Evolutionary conservation across 2,329 filamentous ascomycete genomes (phyloP), one percentile per base, ranked within the genome.

Genomic region (Pseudogymnoascus sp.): DNA sequence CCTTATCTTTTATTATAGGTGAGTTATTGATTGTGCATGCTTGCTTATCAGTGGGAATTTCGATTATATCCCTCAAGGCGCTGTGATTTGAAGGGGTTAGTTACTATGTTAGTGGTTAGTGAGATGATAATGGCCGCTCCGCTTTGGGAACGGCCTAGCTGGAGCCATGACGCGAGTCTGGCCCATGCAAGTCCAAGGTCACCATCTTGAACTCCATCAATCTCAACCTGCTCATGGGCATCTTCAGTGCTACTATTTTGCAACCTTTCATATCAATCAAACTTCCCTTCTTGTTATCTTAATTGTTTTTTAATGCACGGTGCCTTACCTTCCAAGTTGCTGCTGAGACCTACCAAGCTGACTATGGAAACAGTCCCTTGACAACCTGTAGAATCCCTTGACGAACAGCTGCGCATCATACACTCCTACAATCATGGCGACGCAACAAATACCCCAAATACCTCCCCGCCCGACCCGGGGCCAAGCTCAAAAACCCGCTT

Each of bases 391-490:
- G 37, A 58, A 58, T 33, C 38, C 38, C 36, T 50, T 47, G 14
- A 33, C 37, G 12, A 43, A 33, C 38, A 60, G 25, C 12, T 50
- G 28, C 37, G 25, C 22, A 60, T 47, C 37, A 41, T 58, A 58
- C 18, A 37, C 14, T 38, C 18, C n/a, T 37, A 30, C 58, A 37
- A 62, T 15, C 58, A 74, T 73, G 72, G 75, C 82, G 68, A 77
- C 78, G 62, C 81, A 60, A 60, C 63, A 68, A 30, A 68, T 69
- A 39, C 71, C 86, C 39, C 76, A 75, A 66, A 77, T 89, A 66
- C 86, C 86, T 64, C 84, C 85, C 66, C 83, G 85, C 64, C 86
- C 86, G 60, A 73, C 78, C 66, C 80, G 83, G 69, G 76, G 76
- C 57, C 75, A 78, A 41, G 75, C 80, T 65, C 76, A 79, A 59